Evolutionary conservation across 768 basidiomycete genomes (phyloP), one percentile per base, ranked within the genome.

Genomic region (Cubamyces sp.): DNA sequence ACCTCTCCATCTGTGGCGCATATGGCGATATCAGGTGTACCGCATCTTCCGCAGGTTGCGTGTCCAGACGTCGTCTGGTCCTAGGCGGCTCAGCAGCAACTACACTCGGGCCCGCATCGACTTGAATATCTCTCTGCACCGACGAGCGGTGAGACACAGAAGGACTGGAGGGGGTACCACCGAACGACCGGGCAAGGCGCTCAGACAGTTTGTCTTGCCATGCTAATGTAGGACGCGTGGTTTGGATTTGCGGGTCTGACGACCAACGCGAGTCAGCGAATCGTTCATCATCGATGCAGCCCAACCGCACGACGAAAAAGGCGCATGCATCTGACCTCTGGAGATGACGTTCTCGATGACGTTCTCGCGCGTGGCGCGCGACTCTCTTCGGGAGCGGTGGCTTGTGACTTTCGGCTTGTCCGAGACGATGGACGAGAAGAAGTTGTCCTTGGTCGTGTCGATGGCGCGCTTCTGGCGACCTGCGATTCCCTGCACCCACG

Each of bases 171-270:
- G 60, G 21, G 18, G 14, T 8, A 3, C 25, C 53, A n/a, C 54
- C 54, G 25, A 61, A 50, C 5, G 54, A 55, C 1, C 21, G 49
- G 16, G 39, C 79, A 52, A 90, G 74, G 5, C 80, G 79, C 64
- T 78, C 79, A n/a, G 87, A 84, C 30, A 91, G 77, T 48, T 80
- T 84, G 58, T 91, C 90, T 70, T 91, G 89, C 89, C 89, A 91
- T 68, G 90, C 87, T 60, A 84, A 76, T 1, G 87, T 89, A 15
- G 89, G 89, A 3, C 65, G 64, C 3, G 57, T 55, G 2, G 54
- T 34, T 21, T 60, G 63, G 30, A 52, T 64, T 47, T 67, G 52
- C 5, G 54, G 60, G 58, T 53, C 61, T 58, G 18, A 1, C 34
- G 11, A 7, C 19, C 18, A 14, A 53, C 34, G 25, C 8, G 16